phyloP scores from a whole-genome alignment of 768 basidiomycete species.

The Amyloporia xantha region DNA sequence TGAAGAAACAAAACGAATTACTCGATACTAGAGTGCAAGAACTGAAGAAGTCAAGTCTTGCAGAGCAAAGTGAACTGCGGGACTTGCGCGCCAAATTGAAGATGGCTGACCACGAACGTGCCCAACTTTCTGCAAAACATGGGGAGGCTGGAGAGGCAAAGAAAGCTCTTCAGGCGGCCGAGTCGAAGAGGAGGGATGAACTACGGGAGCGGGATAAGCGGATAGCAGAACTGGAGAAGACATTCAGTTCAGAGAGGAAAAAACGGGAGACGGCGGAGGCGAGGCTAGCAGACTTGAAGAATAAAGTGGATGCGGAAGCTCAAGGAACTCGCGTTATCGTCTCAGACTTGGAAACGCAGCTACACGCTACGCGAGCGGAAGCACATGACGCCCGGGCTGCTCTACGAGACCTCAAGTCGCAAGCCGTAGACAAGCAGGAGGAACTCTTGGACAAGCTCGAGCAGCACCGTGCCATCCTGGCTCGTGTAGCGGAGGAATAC shows the following conservation, averaged over 20 bases:
- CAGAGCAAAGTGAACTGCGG: conserved; percentile 58
- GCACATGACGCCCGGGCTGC: conserved; percentile 28
- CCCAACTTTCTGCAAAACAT: conserved; percentile 45
- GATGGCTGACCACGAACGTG: conserved; percentile 48
- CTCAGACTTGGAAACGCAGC: conserved; percentile 29
- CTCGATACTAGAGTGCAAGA: conserved; percentile 59
- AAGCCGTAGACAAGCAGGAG: conserved; percentile 34
- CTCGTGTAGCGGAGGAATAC: conserved; percentile 43
- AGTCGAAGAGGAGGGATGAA: conserved; percentile 50
- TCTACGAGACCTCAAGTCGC: conserved; percentile 26
- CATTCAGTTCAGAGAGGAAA: conserved; percentile 42
- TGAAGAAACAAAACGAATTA: conserved; percentile 53
- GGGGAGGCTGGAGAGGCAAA: conserved; percentile 45
- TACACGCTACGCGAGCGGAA: conserved; percentile 33
- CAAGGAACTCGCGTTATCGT: conserved; percentile 28
- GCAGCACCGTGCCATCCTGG: conserved; percentile 39
- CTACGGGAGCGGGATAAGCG: conserved; percentile 44
- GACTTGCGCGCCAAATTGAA: conserved; percentile 55
- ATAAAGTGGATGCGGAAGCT: conserved; percentile 28
- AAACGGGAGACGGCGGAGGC: conserved; percentile 42
- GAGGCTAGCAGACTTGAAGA: conserved; percentile 35
- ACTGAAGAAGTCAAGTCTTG: conserved; percentile 39
- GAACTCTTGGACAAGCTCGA: conserved; percentile 45
- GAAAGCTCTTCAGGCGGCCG: conserved; percentile 41
- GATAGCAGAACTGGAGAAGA: conserved; percentile 52